Evolutionary conservation across 1,284 basidiomycete genomes (phyloP), one percentile per base, ranked within the genome.

Genomic region (Boletus mariae): DNA sequence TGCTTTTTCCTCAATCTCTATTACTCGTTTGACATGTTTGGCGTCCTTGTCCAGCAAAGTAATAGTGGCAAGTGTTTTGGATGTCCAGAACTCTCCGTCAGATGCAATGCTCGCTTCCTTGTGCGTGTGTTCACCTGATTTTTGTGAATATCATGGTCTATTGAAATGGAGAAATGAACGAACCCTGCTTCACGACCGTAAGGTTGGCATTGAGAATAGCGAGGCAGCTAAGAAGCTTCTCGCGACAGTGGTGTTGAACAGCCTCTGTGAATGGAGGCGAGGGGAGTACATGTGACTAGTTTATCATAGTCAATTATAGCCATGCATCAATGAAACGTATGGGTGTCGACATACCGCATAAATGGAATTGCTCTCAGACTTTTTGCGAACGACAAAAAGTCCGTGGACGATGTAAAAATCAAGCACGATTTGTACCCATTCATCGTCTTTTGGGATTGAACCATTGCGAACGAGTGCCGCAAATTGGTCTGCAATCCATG

Each of bases 401-500:
- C 94, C 94, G 62, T 96, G 81, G 5, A 93, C 81, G 46, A 82
- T 74, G 37, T 98, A 75, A 82, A 93, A 96, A 58, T 94, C 84
- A 38, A 98, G 76, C 46, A 94, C 74, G 10, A 78, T 75, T 53
- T 80, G 73, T 20, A 96, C 75, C 84, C 91, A 92, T 45, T 77
- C 77, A 65, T 96, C 92, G 51, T 81, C 78, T 67, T 92, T 94
- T 8, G 90, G 90, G 38, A 98, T 82, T 0, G 85, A 79, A 6
- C 83, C 82, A 65, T 93, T 95, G 51, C 89, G 85, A 56, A 94
- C 75, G 37, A 98, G 79, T 9, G 83, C 80, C 10, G 84, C 75
- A 26, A 98, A 75, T 73, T 98, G 96, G 54, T 98, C 94, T 44
- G 92, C 79, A 23, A 92, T 84, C 94, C 95, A 98, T 40, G 72